Base-by-base conservation (phyloP, 371 early-diverging fungal genomes). In the Neoconidiobolus thromboides region DNA sequence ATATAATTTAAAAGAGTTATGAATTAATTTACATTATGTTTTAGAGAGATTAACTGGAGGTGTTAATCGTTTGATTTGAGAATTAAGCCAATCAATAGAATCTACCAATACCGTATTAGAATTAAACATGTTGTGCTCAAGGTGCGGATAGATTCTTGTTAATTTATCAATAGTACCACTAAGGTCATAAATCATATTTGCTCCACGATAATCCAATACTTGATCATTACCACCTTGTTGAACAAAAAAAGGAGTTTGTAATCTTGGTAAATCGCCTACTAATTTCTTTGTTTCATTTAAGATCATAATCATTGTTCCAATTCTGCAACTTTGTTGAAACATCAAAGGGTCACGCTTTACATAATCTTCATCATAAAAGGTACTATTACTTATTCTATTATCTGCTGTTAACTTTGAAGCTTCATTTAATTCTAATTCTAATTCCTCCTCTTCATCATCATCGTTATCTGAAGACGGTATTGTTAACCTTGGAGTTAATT, bases 81-180 rank as follows among this genome's bases (percentile, higher is more conserved):
- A 38, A 14, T 12, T 12, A 3, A 55, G 40, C 55, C 55, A 55
- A 55, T 55, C 55, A 10, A 55, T 41, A 3, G 55, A 55, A 15
- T 55, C 55, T 5, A 7, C 12, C 7, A 38, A 12, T 3, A 55
- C 40, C 7, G 12, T 12, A 6, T 12, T 15, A 40, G 38, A 38
- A 37, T 12, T 12, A 41, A 55, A 36, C 55, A 55, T 55, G 37
- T 55, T 41, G 40, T 55, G 55, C 10, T 42, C 55, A 6, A 38
- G 40, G 5, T 41, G 7, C 10, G 26, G 7, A 40, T 55, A 55
- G 15, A 55, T 41, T 12, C 55, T 15, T 3, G 40, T 14, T 12
- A 55, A 40, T 14, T 55, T 55, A 41, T 55, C 55, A 14, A 55
- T 55, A 40, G 55, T 37, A 5, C 55, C 55, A 38, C 38, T 38